These are phyloP conservation scores for Eucalyptus pauciflora DNA, from an alignment of 345 rosid genomes.

Conservation along the genomic window DNA sequence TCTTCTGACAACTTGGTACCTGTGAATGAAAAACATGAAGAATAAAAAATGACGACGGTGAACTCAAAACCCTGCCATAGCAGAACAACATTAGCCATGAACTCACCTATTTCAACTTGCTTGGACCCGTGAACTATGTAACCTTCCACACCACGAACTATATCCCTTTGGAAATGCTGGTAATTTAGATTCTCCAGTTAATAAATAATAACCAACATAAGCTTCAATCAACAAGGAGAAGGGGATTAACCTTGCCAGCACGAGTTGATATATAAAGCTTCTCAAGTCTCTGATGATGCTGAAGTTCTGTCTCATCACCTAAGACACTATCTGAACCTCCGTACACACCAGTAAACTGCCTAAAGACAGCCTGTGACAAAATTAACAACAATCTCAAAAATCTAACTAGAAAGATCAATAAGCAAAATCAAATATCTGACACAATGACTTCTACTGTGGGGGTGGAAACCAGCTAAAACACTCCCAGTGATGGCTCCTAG, in stretches of 20 bases:
- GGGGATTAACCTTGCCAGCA: conserved; percentile 60
- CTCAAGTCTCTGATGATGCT: conserved; percentile 81
- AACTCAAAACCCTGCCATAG: background rate
- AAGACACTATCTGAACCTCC: conserved; percentile 65
- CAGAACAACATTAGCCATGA: background rate
- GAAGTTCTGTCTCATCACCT: conserved; percentile 73
- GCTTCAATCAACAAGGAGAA: background rate
- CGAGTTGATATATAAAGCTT: conserved; percentile 92
- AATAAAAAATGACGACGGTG: background rate
- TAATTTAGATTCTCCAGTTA: background rate
- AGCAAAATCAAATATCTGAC: background rate
- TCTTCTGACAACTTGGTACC: conserved; percentile 93
- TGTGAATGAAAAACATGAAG: conserved; percentile 7
- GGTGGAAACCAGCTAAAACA: background rate
- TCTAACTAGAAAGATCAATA: background rate
- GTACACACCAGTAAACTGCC: conserved; percentile 82
- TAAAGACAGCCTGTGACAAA: conserved; percentile 61
- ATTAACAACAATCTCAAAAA: background rate
- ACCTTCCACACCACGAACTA: conserved; percentile 94
- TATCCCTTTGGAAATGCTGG: conserved; percentile 93
- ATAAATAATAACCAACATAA: background rate
- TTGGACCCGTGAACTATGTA: conserved; percentile 78
- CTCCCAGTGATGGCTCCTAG: background rate
- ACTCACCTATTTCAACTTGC: conserved; percentile 82
- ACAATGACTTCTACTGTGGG: background rate